Evolutionary conservation across 345 rosid species (phyloP).

Genomic region (Aegle marmelos): DNA sequence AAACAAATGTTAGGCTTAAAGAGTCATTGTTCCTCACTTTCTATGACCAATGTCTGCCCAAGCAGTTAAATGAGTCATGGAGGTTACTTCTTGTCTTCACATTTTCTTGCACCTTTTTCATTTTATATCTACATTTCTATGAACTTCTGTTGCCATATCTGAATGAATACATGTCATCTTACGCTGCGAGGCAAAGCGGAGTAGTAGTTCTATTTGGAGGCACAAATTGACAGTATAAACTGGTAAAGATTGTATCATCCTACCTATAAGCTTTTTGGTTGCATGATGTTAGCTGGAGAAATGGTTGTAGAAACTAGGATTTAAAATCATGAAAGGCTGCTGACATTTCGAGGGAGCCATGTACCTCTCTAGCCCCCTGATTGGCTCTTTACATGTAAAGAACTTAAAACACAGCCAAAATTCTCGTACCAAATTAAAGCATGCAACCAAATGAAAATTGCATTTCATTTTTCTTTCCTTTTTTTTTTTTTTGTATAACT

Average conservation of each 20-base stretch:
- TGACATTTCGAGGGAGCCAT: neutral
- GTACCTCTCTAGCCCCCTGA: neutral
- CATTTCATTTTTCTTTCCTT: too few relatives aligned
- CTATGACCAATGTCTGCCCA: neutral
- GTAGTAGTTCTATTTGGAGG: slow-evolving; percentile 6
- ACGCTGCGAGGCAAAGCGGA: slow-evolving; percentile 2
- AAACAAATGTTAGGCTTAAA: neutral
- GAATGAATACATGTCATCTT: neutral
- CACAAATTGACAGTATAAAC: slow-evolving; percentile 6
- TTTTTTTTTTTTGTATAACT: too few relatives aligned
- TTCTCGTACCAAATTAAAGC: too few relatives aligned
- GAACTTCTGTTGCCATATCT: neutral
- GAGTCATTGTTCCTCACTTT: neutral
- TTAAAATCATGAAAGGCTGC: slow-evolving; percentile 1
- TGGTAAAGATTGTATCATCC: slow-evolving; percentile 12
- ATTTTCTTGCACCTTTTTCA: neutral
- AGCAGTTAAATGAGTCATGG: neutral
- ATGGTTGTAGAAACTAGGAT: neutral
- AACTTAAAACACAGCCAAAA: neutral
- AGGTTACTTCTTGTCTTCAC: neutral
- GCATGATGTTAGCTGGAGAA: slow-evolving; percentile 8
- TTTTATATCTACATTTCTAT: neutral
- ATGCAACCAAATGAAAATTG: too few relatives aligned
- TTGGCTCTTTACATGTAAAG: neutral
- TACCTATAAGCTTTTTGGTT: neutral